Evolutionary conservation across 2,329 filamentous ascomycete species (phyloP), one percentile per base, ranked within the genome.

Genomic region (Gnomoniopsis smithogilvyi): DNA sequence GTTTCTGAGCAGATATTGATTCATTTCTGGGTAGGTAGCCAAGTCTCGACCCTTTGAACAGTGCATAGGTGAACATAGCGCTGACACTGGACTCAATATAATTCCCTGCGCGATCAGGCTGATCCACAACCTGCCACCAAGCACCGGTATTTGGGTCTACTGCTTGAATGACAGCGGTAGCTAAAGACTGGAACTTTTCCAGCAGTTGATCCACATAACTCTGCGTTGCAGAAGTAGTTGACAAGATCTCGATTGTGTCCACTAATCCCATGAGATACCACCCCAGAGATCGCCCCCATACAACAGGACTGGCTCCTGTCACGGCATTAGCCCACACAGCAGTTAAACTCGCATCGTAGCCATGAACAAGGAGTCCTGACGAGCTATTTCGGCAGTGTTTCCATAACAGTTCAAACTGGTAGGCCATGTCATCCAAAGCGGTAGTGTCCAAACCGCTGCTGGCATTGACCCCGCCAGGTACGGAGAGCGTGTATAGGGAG

Each of bases 261-360:
- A 70, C 55, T 43, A 69, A 67, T 2, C 62, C 67, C 67, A 70
- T 69, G 57, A 67, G 64, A 56, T 69, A 70, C 64, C 33, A 68
- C 74, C 71, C 80, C 14, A 80, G 65, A 22, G 77, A 73, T 14
- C 81, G 70, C 24, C 73, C 73, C 81, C 81, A 84, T n/a, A 82
- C 79, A 15, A 78, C 66, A 0, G 78, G 79, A 58, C 76, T 76
- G 1, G 77, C 77, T 4, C 80, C 80, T 0, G 76, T 81, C 3
- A 67, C 62, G 0, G 72, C 69, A 60, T 79, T 69, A 0, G 80
- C 80, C 80, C 81, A 83, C 1, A 73, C 67, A 22, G 80, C 78
- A 14, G 65, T 71, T 59, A 73, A 75, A 19, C 70, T 72, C 17
- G 74, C 74, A 58, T 84, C 81, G 62, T 82, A 84, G 19, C 80